phyloP scores from a whole-genome alignment of 345 rosid genomes.

The Salix caprea region DNA sequence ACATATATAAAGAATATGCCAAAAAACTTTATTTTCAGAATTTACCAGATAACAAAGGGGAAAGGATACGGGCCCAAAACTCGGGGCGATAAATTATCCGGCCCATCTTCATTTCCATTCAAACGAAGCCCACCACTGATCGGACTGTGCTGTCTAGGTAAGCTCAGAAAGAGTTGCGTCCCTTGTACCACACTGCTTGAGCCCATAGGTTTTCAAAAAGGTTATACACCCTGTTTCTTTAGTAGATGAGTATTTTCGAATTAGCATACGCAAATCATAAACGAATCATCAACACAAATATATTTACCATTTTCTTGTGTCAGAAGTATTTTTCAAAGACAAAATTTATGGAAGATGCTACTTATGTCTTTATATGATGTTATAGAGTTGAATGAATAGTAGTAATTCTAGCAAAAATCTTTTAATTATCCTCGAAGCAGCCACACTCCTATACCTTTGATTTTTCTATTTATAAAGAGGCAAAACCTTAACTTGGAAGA shows the following conservation, averaged over 20 bases:
- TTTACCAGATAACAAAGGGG: not conserved
- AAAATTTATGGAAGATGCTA: not conserved
- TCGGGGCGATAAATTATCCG: not conserved
- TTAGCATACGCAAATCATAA: not conserved
- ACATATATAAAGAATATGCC: not conserved
- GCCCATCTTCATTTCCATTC: not conserved
- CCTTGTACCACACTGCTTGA: no score
- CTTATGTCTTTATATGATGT: not conserved
- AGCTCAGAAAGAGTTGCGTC: not conserved
- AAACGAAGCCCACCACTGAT: not conserved
- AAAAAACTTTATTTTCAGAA: not conserved
- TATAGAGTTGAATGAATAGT: not conserved
- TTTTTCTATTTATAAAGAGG: not conserved
- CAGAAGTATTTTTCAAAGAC: not conserved
- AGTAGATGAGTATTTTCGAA: no score
- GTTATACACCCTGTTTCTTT: no score
- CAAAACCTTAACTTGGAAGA: conserved; percentile 13
- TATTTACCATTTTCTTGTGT: not conserved
- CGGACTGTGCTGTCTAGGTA: not conserved
- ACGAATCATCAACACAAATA: not conserved
- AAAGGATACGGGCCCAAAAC: not conserved
- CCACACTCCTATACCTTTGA: not conserved
- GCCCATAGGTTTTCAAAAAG: no score
- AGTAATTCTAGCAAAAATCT: not conserved
- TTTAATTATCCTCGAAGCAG: not conserved